phyloP scores from a whole-genome alignment of 2,329 filamentous ascomycete species.

The Trichophyton rubrum region DNA sequence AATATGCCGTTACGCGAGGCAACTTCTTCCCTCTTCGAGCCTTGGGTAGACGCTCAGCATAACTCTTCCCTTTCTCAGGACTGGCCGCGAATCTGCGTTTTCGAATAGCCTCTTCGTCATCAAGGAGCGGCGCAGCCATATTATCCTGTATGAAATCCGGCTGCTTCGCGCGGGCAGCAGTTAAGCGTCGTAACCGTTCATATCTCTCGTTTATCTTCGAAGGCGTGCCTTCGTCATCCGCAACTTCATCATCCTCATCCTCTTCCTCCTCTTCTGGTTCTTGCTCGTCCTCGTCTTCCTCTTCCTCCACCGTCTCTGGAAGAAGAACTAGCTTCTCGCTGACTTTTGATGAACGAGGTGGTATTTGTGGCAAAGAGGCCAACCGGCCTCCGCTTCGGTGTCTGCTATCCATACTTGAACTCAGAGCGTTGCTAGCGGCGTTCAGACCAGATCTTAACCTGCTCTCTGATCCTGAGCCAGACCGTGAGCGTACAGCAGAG shows the following conservation, averaged over 20 bases:
- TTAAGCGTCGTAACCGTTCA: conserved; percentile 25
- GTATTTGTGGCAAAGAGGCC: conserved; percentile 49
- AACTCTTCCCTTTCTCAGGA: conserved; percentile 62
- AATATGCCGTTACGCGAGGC: conserved; percentile 85
- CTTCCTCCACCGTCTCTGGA: conserved; percentile 58
- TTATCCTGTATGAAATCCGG: conserved; percentile 48
- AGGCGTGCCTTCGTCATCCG: conserved; percentile 13
- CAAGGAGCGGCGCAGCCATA: conserved; percentile 37
- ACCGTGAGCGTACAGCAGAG: conserved; percentile 23
- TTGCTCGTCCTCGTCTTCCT: conserved; percentile 38
- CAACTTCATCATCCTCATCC: conserved; percentile 15
- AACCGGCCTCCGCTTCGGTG: conserved; percentile 31
- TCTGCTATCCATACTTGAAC: conserved; percentile 8
- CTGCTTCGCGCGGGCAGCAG: conserved; percentile 23
- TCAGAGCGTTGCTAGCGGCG: background rate
- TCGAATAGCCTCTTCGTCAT: conserved; percentile 52
- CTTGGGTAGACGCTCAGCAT: conserved; percentile 87
- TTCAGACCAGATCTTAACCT: background rate
- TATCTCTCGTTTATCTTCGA: conserved; percentile 17
- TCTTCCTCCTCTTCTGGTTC: conserved; percentile 16
- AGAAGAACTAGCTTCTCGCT: conserved; percentile 94
- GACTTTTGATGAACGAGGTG: conserved; percentile 80
- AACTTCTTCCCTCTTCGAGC: conserved; percentile 74
- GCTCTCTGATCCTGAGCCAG: background rate
- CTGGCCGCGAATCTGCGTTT: conserved; percentile 28